Evolutionary conservation across 345 rosid genomes (phyloP).

Genomic region (Heritiera fomes): DNA sequence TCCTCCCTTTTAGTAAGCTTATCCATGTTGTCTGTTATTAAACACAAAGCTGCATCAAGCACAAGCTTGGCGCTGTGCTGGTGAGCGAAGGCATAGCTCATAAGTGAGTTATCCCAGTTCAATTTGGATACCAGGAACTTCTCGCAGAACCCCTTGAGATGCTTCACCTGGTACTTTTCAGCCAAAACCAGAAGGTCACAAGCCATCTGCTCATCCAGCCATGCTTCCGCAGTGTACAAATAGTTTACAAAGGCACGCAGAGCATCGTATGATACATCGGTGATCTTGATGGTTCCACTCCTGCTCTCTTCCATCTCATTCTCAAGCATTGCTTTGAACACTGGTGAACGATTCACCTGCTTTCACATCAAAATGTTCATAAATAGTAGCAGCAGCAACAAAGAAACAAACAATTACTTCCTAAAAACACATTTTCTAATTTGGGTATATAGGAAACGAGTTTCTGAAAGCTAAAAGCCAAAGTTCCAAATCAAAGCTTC

Average conservation of each 20-base stretch:
- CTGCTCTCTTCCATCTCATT: constrained; percentile 86
- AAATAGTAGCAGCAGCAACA: neutral
- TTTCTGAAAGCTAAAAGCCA: neutral
- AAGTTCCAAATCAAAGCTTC: neutral
- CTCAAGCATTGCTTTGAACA: constrained; percentile 85
- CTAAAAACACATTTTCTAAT: neutral
- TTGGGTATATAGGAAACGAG: neutral
- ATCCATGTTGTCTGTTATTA: constrained; percentile 79
- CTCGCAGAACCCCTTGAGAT: constrained; percentile 78
- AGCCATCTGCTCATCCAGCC: constrained; percentile 77
- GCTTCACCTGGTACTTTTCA: constrained; percentile 79
- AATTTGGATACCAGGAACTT: constrained; percentile 68
- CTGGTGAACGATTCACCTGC: constrained; percentile 78
- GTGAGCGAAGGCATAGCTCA: constrained; percentile 81
- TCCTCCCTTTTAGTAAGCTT: constrained; percentile 65
- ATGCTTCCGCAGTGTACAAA: constrained; percentile 78
- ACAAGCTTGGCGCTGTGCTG: constrained; percentile 76
- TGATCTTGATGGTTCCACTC: constrained; percentile 79
- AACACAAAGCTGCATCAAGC: constrained; percentile 60
- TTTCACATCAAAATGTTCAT: constrained; percentile 4
- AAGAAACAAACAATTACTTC: neutral
- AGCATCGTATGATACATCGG: constrained; percentile 64
- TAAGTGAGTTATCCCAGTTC: constrained; percentile 71
- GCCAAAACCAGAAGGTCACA: constrained; percentile 78
- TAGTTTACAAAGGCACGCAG: constrained; percentile 64